Percentiles rank a stretch among this genome's conserved stretches.
These are phyloP conservation scores for Cercis canadensis DNA, from an alignment of 306 rosid species.

Conservation along the genomic window DNA sequence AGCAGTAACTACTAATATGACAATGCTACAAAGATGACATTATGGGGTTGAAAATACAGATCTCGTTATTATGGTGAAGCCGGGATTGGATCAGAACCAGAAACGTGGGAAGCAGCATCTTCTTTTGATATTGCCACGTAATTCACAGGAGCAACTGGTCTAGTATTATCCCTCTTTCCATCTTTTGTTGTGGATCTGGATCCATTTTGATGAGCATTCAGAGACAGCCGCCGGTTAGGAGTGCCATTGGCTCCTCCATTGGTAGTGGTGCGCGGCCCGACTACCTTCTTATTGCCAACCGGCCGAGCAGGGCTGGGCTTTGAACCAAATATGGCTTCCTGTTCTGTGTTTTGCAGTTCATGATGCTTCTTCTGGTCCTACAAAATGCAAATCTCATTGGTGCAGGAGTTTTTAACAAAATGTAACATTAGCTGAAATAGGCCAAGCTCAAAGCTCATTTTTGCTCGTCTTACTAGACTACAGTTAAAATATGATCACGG, in stretches of 20 bases:
- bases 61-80: conserved; percentile 64
- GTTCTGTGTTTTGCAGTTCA: conserved; percentile 82
- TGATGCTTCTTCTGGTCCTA: conserved; percentile 94
- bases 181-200: conserved; percentile 74
- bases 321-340: conserved; percentile 71
- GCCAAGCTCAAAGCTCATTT: conserved; percentile 3
- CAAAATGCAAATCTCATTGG: conserved; percentile 36
- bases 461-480: neutral
- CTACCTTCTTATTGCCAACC: conserved; percentile 74
- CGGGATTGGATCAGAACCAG: conserved; percentile 72
- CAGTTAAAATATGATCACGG: too few relatives aligned
- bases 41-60: conserved; percentile 33
- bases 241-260: conserved; percentile 89
- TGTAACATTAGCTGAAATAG: conserved; percentile 9
- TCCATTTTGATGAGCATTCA: conserved; percentile 89
- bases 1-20: conserved; percentile 49
- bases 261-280: conserved; percentile 60
- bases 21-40: conserved; percentile 56
- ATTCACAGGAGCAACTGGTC: conserved; percentile 83
- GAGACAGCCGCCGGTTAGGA: conserved; percentile 85
- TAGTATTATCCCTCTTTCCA: conserved; percentile 63
- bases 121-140: conserved; percentile 87
- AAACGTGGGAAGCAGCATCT: conserved; percentile 77
- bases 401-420: neutral
- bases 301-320: conserved; percentile 90